Percentiles rank a stretch among this genome's conserved stretches.
phyloP scores from a whole-genome alignment of 2,329 filamentous ascomycete species.

The Pseudogymnoascus sp. region DNA sequence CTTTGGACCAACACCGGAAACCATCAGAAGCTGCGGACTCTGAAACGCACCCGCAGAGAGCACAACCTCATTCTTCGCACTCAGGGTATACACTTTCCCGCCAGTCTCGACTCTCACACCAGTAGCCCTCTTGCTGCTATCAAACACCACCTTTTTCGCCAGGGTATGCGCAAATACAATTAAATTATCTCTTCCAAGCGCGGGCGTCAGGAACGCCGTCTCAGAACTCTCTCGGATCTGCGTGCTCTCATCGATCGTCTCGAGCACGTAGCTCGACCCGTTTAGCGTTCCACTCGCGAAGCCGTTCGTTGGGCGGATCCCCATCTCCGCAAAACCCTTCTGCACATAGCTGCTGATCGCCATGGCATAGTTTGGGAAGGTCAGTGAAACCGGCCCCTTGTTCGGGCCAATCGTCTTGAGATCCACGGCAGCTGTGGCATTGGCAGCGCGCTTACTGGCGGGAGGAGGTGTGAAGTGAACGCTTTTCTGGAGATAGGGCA shows the following conservation, averaged over 20 bases:
- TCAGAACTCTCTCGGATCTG: slow-evolving; percentile 14
- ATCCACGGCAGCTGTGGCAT: slow-evolving; percentile 10
- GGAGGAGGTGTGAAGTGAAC: slow-evolving; percentile 28
- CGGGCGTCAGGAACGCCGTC: slow-evolving; percentile 12
- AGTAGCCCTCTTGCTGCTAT: slow-evolving; percentile 11
- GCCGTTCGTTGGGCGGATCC: slow-evolving; percentile 11
- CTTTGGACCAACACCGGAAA: background rate
- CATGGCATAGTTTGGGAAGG: slow-evolving; percentile 14
- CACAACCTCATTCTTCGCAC: slow-evolving; percentile 2
- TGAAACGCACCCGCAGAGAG: background rate
- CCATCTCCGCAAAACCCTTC: slow-evolving; percentile 13
- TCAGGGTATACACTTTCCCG: slow-evolving; percentile 8
- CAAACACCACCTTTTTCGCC: slow-evolving; percentile 16
- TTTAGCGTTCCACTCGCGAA: slow-evolving; percentile 17
- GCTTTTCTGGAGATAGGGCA: slow-evolving; percentile 33
- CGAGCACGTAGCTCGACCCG: slow-evolving; percentile 10
- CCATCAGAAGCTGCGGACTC: background rate
- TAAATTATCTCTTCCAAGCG: slow-evolving; percentile 9
- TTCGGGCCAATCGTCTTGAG: background rate
- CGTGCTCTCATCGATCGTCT: slow-evolving; percentile 14
- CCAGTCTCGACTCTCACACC: slow-evolving; percentile 15
- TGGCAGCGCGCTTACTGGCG: slow-evolving; percentile 9
- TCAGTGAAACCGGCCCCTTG: background rate
- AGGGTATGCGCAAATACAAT: slow-evolving; percentile 15
- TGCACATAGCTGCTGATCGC: slow-evolving; percentile 15